Evolutionary conservation across 2,329 filamentous ascomycete species (phyloP).

Genomic region (Seiridium cupressi): DNA sequence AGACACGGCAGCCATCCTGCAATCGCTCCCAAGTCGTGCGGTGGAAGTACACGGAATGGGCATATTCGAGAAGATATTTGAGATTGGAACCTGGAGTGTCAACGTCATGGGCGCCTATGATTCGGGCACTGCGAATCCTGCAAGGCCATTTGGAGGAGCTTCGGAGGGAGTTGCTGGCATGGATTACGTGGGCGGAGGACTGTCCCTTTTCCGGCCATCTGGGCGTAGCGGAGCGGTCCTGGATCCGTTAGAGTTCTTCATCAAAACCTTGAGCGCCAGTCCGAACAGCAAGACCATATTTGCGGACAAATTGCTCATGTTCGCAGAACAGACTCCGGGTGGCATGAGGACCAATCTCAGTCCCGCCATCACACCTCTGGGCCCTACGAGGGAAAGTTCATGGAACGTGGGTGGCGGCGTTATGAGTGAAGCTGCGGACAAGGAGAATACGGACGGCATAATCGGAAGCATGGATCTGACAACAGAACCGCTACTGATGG

Average conservation of each 20-base stretch:
- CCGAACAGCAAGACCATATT: slow-evolving; percentile 42
- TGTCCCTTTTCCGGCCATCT: slow-evolving; percentile 27
- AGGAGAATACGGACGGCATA: background rate
- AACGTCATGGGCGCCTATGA: slow-evolving; percentile 39
- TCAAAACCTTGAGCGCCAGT: slow-evolving; percentile 40
- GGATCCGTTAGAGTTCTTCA: slow-evolving; percentile 43
- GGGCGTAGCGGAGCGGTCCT: slow-evolving; percentile 30
- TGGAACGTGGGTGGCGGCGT: background rate
- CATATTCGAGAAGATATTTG: slow-evolving; percentile 50
- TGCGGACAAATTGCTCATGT: slow-evolving; percentile 39
- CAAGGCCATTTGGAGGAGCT: slow-evolving; percentile 16
- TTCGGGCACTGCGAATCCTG: slow-evolving; percentile 14
- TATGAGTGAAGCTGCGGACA: background rate
- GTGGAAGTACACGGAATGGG: slow-evolving; percentile 49
- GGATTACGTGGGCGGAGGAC: slow-evolving; percentile 29
- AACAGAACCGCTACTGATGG: background rate
- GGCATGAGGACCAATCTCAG: slow-evolving; percentile 32
- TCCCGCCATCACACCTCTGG: slow-evolving; percentile 20
- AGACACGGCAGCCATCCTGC: slow-evolving; percentile 47
- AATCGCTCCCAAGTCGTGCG: slow-evolving; percentile 36
- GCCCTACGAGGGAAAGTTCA: background rate
- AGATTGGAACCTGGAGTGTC: slow-evolving; percentile 43
- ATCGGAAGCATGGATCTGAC: background rate
- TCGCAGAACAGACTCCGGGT: slow-evolving; percentile 37
- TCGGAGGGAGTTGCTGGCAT: slow-evolving; percentile 22